Conservation (phyloP, 73 alveolate genomes). For the Effrenium voratum region DNA sequence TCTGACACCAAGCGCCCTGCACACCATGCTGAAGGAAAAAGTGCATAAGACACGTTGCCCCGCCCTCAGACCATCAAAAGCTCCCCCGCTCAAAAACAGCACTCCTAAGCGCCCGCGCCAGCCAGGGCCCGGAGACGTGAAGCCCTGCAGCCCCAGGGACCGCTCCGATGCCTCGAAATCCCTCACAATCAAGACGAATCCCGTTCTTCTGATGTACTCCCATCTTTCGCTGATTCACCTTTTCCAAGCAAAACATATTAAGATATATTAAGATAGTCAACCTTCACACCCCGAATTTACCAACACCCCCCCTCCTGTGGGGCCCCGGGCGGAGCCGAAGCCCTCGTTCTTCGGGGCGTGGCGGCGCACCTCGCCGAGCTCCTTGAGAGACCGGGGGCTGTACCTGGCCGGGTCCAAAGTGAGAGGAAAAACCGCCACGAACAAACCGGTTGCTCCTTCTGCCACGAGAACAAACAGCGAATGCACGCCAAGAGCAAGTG, state of each 20-base stretch:
- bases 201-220: background rate
- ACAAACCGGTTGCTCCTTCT: no score
- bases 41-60: no score
- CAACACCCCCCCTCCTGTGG: background rate
- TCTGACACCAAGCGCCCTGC: background rate
- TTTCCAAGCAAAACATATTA: background rate
- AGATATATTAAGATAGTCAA: background rate
- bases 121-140: constrained; percentile 76
- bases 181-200: background rate
- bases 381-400: constrained; percentile 47
- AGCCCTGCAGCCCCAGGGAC: constrained; percentile 2
- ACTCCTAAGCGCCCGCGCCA: constrained; percentile 50
- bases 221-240: background rate
- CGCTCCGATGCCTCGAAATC: background rate
- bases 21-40: background rate
- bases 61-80: background rate
- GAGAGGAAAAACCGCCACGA: no score
- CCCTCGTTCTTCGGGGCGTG: constrained; percentile 73
- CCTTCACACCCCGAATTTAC: background rate
- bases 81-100: background rate
- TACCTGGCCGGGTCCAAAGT: constrained; percentile 45
- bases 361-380: constrained; percentile 53
- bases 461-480: no score
- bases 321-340: constrained; percentile 50
- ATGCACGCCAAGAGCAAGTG: no score